A percentile compares a stretch with the other conserved stretches of the same genome.
phyloP scores from a whole-genome alignment of 805 yeast species.

The Metschnikowia similis region DNA sequence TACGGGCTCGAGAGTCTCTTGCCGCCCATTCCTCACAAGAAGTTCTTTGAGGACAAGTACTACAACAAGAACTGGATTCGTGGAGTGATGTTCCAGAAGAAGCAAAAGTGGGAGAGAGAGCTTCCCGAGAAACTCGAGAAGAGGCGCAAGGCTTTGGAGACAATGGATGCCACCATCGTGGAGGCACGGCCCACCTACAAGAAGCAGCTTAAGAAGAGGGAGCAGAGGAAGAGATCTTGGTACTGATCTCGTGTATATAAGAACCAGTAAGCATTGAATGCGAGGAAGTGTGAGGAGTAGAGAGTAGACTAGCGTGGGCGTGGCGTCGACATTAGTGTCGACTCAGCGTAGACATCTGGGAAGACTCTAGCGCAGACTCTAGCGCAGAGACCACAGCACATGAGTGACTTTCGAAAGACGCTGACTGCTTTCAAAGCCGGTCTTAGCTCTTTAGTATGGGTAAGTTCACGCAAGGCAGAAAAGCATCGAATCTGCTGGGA shows the following conservation, averaged over 20 bases:
- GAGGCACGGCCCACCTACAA: constrained; percentile 52
- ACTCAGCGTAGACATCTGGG: no score
- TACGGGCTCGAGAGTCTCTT: constrained; percentile 76
- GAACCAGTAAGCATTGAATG: background rate
- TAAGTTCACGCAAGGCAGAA: no score
- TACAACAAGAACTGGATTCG: constrained; percentile 63
- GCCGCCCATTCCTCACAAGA: constrained; percentile 64
- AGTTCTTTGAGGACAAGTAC: constrained; percentile 76
- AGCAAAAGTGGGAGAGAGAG: constrained; percentile 73
- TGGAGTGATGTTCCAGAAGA: constrained; percentile 77
- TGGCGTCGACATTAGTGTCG: no score
- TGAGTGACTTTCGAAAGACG: no score
- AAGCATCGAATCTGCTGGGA: no score
- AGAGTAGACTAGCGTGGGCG: no score
- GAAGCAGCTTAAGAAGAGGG: constrained; percentile 36
- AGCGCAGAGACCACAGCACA: no score
- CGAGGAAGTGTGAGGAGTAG: no score
- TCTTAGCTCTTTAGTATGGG: no score
- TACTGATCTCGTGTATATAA: constrained; percentile 16
- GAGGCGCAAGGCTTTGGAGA: constrained; percentile 61
- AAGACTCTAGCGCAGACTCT: no score
- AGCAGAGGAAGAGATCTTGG: constrained; percentile 35
- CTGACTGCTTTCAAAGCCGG: no score
- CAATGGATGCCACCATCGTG: constrained; percentile 61
- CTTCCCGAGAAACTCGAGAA: constrained; percentile 53